Evolutionary conservation across 345 rosid genomes (phyloP), one percentile per base, ranked within the genome.

Genomic region (Hibiscus syriacus): DNA sequence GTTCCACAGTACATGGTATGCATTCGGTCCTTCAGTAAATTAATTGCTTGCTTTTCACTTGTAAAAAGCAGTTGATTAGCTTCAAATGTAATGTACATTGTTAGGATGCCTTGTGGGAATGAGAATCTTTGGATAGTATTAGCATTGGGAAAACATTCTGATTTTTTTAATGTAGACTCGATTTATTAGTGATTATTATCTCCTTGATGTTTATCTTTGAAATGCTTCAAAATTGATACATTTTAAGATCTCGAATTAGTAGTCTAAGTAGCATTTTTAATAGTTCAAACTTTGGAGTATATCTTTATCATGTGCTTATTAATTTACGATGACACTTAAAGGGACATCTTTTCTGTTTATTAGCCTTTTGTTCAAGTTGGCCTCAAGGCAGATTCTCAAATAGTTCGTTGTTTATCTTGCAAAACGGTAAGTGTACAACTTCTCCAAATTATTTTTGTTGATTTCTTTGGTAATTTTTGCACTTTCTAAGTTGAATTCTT

Each of bases 1-100:
- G 88, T 93, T 59, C 93, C 96, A 29, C 86, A 82, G 5, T 85
- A 81, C 60, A 78, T 88, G 98, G 97, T 90, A 79, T 60, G 66
- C 32, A 39, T 69, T 27, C 17, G n/a, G 9, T 17, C 19, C 17
- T 41, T 48, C 50, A 29, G 34, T 67, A 53, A 54, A 39, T 67
- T 23, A 12, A 9, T 53, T 23, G 27, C 19, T 65, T 46, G 16
- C 17, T 12, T 29, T 9, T 48, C 17, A 48, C 26, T 30, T 30
- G 56, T 26, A 19, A 6, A 55, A 8, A 46, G 19, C 12, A 41
- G 22, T 38, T 22, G 11, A n/a, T 34, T 57, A 11, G 29, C 45
- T 60, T 60, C 45, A 36, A 20, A 36, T 59, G 2, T 59, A 59
- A 57, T 34, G 29, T 20, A 20, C 9, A 13, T 41, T 63, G 20